Evolutionary conservation across 2,329 filamentous ascomycete species (phyloP), one percentile per base, ranked within the genome.

Genomic region (Fusarium annulatum): DNA sequence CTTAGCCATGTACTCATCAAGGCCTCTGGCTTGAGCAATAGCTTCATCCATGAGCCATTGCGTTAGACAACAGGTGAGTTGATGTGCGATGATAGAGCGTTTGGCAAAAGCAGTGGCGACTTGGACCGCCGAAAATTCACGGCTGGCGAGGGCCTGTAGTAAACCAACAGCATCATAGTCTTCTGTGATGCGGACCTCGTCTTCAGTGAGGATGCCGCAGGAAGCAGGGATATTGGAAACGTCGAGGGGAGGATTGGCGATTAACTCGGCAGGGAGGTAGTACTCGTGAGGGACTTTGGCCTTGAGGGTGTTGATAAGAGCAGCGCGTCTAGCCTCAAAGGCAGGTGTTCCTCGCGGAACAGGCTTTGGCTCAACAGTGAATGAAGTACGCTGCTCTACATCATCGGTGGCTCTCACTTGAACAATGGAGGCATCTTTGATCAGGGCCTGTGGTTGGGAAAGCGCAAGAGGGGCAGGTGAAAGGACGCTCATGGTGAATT

Each of bases 341-440:
- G 33, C 39, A 2, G 49, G 19, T 28, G 38, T 62, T 36, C 59
- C 59, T 15, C 59, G 59, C 33, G 33, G 49, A 14, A 62, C 36
- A 12, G 39, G 49, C n/a, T 56, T 43, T 12, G 49, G 23, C 12
- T 45, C 11, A 7, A 62, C 39, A 75, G 78, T 15, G 81, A 80
- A 5, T 79, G 85, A 61, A 85, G 84, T 82, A 79, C 83, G 9
- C 82, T 9, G n/a, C 6, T 51, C 7, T 19, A 2, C 0, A 15
- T 28, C 30, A 1, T 58, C 41, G 21, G 18, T 16, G 5, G 18
- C 19, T 36, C 21, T 58, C 23, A 38, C 33, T n/a, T 51, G 19
- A 7, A 58, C 33, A 14, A n/a, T 18, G 3, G 56, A 38, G 10
- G 18, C 19, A 41, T 49, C 42, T 36, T 58, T 58, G n/a, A 28